These are phyloP conservation scores for Wickerhamomyces pijperi DNA, from an alignment of 805 yeast genomes.

Conservation along the genomic window DNA sequence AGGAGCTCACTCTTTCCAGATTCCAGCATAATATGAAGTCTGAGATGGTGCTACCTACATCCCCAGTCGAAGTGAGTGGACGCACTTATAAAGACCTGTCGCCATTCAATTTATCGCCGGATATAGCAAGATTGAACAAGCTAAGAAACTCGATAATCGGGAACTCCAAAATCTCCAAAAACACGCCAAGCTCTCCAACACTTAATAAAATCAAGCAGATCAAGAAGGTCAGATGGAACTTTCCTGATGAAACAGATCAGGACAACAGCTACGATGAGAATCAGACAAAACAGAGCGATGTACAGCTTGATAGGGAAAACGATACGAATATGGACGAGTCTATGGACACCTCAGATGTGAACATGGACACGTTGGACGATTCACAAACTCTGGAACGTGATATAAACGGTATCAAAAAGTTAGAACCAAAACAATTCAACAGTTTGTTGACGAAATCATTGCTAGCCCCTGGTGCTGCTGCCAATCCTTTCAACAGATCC, in stretches of 20 bases:
- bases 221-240: slow-evolving; percentile 38
- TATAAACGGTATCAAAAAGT: neutral
- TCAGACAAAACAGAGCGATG: neutral
- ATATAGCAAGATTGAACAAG: slow-evolving; percentile 15
- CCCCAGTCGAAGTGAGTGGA: slow-evolving; percentile 15
- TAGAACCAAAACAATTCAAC: neutral
- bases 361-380: slow-evolving; percentile 7
- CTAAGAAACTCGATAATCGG: slow-evolving; percentile 5
- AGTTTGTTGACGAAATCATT: neutral
- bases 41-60: slow-evolving; percentile 15
- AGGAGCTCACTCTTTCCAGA: slow-evolving; percentile 18
- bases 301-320: slow-evolving; percentile 5
- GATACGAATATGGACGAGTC: neutral
- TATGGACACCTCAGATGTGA: slow-evolving; percentile 10
- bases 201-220: slow-evolving; percentile 13
- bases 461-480: neutral
- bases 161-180: slow-evolving; percentile 9
- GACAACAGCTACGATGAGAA: neutral
- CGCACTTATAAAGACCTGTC: slow-evolving; percentile 11
- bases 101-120: slow-evolving; percentile 12
- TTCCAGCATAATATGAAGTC: slow-evolving; percentile 13
- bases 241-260: slow-evolving; percentile 16
- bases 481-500: neutral
- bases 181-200: slow-evolving; percentile 8
- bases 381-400: neutral